Conservation (phyloP, 2,329 filamentous ascomycete genomes). For the Trichoderma atrobrunneum region DNA sequence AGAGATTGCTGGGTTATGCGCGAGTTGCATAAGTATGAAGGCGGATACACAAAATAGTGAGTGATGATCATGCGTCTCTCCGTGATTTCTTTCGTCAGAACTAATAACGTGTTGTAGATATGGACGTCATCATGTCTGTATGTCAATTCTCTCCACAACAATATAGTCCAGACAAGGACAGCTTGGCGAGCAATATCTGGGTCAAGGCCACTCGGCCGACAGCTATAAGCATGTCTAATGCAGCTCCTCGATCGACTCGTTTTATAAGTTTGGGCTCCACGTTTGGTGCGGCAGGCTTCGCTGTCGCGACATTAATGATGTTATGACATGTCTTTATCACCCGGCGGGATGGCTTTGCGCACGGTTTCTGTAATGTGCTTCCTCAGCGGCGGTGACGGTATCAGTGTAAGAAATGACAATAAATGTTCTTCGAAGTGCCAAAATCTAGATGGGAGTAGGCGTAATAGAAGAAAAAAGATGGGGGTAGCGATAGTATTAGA, state of each 20-base stretch:
- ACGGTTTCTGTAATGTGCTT: too few relatives aligned
- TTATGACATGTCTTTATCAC: background rate
- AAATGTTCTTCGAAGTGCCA: too few relatives aligned
- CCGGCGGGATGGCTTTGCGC: too few relatives aligned
- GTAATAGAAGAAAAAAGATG: too few relatives aligned
- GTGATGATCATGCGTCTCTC: conserved; percentile 12
- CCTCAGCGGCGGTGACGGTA: too few relatives aligned
- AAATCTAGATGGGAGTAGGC: too few relatives aligned
- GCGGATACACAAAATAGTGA: conserved; percentile 34
- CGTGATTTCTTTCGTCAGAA: too few relatives aligned
- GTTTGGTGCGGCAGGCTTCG: background rate
- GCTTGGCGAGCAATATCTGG: conserved; percentile 32
- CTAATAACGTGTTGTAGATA: conserved; percentile 27
- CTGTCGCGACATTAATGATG: background rate
- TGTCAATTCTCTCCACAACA: conserved; percentile 34
- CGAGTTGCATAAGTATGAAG: conserved; percentile 37
- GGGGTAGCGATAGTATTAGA: too few relatives aligned
- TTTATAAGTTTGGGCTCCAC: background rate
- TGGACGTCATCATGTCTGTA: conserved; percentile 35
- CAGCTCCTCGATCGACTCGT: background rate
- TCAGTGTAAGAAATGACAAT: too few relatives aligned
- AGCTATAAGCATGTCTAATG: conserved; percentile 11
- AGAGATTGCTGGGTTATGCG: conserved; percentile 37
- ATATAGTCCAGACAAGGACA: conserved; percentile 34
- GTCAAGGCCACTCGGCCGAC: conserved; percentile 35